Evolutionary conservation across 2,329 filamentous ascomycete genomes (phyloP).

Genomic region (Paecilomyces niveus): DNA sequence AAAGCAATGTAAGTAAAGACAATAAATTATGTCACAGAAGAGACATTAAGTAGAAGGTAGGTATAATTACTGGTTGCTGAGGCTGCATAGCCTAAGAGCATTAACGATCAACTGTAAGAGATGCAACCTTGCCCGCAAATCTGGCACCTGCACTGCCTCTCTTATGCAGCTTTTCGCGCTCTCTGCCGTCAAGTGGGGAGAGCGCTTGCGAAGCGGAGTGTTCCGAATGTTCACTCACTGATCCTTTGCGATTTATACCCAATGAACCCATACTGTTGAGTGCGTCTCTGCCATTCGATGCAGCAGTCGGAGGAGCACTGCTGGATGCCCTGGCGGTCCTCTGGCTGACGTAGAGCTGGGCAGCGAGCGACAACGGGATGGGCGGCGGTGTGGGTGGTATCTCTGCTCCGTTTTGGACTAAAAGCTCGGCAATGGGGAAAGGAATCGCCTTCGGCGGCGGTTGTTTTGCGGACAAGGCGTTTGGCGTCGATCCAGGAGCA

Average conservation of each 20-base stretch:
- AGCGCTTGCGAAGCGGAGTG: slow-evolving; percentile 21
- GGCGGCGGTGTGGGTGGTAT: slow-evolving; percentile 69
- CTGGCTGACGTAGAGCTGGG: slow-evolving; percentile 77
- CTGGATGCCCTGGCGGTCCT: slow-evolving; percentile 42
- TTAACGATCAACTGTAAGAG: slow-evolving; percentile 36
- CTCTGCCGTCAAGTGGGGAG: slow-evolving; percentile 33
- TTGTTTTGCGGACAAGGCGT: slow-evolving; percentile 21
- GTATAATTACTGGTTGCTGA: slow-evolving; percentile 11
- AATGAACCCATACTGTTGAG: slow-evolving; percentile 57
- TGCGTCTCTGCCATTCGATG: slow-evolving; percentile 27
- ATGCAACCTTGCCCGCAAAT: slow-evolving; percentile 46
- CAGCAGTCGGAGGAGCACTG: background rate
- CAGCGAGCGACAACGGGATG: slow-evolving; percentile 74
- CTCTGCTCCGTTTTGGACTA: slow-evolving; percentile 89
- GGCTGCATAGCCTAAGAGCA: background rate
- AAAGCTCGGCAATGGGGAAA: slow-evolving; percentile 83
- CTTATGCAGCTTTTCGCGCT: slow-evolving; percentile 70
- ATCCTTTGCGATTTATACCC: slow-evolving; percentile 43
- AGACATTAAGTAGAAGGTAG: slow-evolving; percentile 6
- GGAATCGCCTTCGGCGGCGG: slow-evolving; percentile 47
- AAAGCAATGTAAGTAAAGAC: background rate
- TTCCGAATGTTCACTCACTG: slow-evolving; percentile 18
- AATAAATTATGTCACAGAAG: background rate
- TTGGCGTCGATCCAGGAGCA: slow-evolving; percentile 50
- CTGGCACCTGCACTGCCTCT: slow-evolving; percentile 70